Base-by-base conservation (phyloP, 768 basidiomycete genomes). In the Tulasnella sp. region DNA sequence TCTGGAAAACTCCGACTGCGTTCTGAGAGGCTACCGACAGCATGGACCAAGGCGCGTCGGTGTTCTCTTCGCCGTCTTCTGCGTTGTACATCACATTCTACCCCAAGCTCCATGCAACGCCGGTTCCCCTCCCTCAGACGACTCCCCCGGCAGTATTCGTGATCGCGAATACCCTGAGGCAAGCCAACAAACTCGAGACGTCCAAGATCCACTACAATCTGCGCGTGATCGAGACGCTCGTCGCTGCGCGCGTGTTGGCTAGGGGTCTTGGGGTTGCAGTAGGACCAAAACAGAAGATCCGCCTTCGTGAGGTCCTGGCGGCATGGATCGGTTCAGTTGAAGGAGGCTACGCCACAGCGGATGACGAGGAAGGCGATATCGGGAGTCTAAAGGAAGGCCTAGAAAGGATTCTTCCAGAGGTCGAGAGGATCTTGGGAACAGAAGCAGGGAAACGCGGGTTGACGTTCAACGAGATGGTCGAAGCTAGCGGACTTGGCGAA, bases 41-140 rank as follows among this genome's bases (percentile, higher is more conserved):
- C 23, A 86, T 93, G 84, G 91, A 94, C 67, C 89, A 92, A 74
- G 84, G 89, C 1, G 87, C 89, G 0, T 90, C 86, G 0, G 82
- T 90, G 35, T 83, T 93, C 62, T 84, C 80, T 14, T 73, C 77
- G 23, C 73, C 84, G 0, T 75, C 77, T 19, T 79, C 83, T 6
- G 83, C 87, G 0, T 76, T 88, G 31, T 85, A 85, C 65, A 83
- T 91, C 62, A 76, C 82, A 19, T 94, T 93, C 75, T 84, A 80
- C 67, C 91, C 90, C 0, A 69, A 71, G 12, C 77, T 94, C 9
- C 65, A 72, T 45, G 84, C 86, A 0, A 75, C 79, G 23, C 78
- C 81, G 0, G 79, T 85, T 7, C 78, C 77, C 1, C 76, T 96
- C 7, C 80, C 81, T 9, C 63, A 64, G 6, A 67, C 72, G 7